phyloP scores from a whole-genome alignment of 306 rosid genomes.

The Trifolium dubium region DNA sequence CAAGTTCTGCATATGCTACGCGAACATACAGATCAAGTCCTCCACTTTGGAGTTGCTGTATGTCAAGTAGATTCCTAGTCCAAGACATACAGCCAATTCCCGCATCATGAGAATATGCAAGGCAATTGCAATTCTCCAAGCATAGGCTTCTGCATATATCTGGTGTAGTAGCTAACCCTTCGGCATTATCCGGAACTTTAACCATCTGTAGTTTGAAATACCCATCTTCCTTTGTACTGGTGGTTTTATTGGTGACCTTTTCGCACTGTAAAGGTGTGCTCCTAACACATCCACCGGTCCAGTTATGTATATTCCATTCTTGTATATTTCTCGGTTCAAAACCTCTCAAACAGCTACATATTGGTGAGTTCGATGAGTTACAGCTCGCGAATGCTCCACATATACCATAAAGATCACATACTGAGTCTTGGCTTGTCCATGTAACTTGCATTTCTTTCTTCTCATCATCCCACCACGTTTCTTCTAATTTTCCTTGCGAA shows the following conservation, averaged over 20 bases:
- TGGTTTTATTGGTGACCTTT: background rate
- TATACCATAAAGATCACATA: conserved; percentile 44
- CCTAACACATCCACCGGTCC: conserved; percentile 55
- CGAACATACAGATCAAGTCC: conserved; percentile 46
- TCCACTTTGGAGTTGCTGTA: conserved; percentile 26
- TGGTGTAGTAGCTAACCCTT: background rate
- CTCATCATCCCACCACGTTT: background rate
- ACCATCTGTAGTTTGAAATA: conserved; percentile 40
- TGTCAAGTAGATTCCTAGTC: conserved; percentile 28
- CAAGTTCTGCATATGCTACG: conserved; percentile 35
- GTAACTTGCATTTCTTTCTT: background rate
- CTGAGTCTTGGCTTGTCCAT: background rate
- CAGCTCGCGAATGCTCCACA: conserved; percentile 57
- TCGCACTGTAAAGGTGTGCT: conserved; percentile 18
- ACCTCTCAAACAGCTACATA: conserved; percentile 58
- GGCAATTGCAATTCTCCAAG: conserved; percentile 41
- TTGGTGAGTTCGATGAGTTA: background rate
- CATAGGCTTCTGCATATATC: conserved; percentile 38
- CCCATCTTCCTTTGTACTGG: conserved; percentile 40
- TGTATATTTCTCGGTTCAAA: conserved; percentile 38
- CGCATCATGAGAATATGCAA: conserved; percentile 12
- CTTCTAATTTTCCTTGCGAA: conserved; percentile 29
- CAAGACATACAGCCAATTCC: conserved; percentile 47
- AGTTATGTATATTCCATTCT: conserved; percentile 47
- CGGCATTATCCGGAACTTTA: conserved; percentile 51